These are phyloP conservation scores for Beauveria medogensis DNA, from an alignment of 2,329 filamentous ascomycete genomes.

Conservation along the genomic window DNA sequence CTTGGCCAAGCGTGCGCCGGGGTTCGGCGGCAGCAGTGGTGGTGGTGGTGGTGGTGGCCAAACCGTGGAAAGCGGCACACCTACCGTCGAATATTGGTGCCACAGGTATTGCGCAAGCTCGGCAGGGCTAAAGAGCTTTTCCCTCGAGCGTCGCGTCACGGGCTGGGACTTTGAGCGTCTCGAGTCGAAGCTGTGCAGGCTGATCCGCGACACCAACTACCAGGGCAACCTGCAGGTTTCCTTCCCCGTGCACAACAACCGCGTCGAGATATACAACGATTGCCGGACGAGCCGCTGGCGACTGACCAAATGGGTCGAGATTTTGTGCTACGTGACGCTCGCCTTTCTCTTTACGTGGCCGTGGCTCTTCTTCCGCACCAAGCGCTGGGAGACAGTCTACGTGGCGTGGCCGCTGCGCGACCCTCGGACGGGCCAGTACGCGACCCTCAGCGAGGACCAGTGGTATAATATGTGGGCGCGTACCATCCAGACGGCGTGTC, in stretches of 20 bases:
- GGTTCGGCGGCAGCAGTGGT: conserved; percentile 23
- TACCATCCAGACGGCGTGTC: conserved; percentile 50
- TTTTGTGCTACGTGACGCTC: conserved; percentile 58
- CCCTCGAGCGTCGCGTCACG: conserved; percentile 41
- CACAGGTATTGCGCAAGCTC: conserved; percentile 55
- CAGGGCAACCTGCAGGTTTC: conserved; percentile 50
- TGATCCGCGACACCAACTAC: conserved; percentile 60
- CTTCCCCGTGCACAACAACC: conserved; percentile 50
- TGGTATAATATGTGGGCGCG: conserved; percentile 57
- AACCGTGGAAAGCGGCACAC: conserved; percentile 23
- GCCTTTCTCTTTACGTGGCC: conserved; percentile 66
- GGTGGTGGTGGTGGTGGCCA: conserved; percentile 12
- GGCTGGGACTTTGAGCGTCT: conserved; percentile 54
- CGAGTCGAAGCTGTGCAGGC: conserved; percentile 39
- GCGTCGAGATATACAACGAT: conserved; percentile 56
- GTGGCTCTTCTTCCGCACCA: conserved; percentile 57
- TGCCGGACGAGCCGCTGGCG: conserved; percentile 58
- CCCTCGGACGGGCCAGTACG: conserved; percentile 31
- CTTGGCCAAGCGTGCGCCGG: conserved; percentile 42
- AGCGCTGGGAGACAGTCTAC: conserved; percentile 55
- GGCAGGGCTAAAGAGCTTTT: conserved; percentile 49
- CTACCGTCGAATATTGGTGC: conserved; percentile 52
- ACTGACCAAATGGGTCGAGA: conserved; percentile 52
- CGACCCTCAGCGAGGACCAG: conserved; percentile 46
- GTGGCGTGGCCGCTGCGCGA: conserved; percentile 45